phyloP scores from a whole-genome alignment of 768 basidiomycete species.

The Mrakia frigida region DNA sequence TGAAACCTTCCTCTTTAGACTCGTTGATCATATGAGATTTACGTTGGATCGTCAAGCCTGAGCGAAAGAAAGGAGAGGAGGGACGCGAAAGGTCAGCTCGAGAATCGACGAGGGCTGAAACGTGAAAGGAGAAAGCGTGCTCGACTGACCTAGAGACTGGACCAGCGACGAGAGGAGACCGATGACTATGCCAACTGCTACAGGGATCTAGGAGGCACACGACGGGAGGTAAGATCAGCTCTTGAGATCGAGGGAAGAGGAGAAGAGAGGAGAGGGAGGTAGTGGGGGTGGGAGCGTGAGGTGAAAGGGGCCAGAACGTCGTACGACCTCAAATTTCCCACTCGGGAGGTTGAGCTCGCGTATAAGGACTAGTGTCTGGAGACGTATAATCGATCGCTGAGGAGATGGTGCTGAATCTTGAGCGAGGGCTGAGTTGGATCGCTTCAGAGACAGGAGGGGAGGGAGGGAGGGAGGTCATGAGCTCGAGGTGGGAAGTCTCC shows the following conservation, averaged over 20 bases:
- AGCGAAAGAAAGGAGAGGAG: neutral
- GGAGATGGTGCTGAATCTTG: too few species aligned
- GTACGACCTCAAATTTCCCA: too few species aligned
- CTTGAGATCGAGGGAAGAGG: too few species aligned
- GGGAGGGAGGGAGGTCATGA: too few species aligned
- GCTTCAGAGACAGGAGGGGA: neutral
- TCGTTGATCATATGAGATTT: conserved; percentile 88
- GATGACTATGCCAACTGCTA: conserved; percentile 45
- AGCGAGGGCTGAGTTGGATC: neutral
- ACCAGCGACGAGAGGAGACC: conserved; percentile 79
- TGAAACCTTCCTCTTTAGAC: conserved; percentile 57
- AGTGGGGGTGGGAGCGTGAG: too few species aligned
- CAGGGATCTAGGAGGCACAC: conserved; percentile 33
- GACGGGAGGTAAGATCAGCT: neutral
- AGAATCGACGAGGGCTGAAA: neutral
- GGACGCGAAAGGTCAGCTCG: neutral
- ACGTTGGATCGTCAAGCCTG: conserved; percentile 79
- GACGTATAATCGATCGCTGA: too few species aligned
- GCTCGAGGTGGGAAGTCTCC: too few species aligned
- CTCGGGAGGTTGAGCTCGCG: too few species aligned
- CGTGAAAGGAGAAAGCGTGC: neutral
- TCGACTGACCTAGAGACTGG: conserved; percentile 62
- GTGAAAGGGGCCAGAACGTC: too few species aligned
- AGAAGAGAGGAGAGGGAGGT: too few species aligned
- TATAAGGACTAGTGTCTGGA: too few species aligned